Evolutionary conservation across 805 yeast genomes (phyloP), one percentile per base, ranked within the genome.

Genomic region (Lipomyces anomalus): DNA sequence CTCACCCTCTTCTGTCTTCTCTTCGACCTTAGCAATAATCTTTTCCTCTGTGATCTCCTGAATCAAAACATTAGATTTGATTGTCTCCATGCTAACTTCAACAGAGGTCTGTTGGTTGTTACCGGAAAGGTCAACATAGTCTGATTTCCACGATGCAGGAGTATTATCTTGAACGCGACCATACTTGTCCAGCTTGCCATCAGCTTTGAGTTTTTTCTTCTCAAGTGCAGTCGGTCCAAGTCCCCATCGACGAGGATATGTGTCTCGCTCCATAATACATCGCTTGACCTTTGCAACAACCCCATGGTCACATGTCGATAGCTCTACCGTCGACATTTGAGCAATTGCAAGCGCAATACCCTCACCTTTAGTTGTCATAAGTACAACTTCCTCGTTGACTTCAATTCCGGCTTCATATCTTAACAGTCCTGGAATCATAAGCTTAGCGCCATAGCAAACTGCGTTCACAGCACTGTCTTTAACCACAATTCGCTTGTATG

Each of bases 221-320:
- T 88, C 88, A 70, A 85, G 87, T 50, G 98, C 97, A 66, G 89
- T 86, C 61, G 98, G 98, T 61, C 98, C 98, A 60, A 92, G 73
- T 53, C 98, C 98, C 98, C 98, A 92, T 78, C 97, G 83, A 78
- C 98, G 84, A 71, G 98, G 98, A 70, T 92, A 92, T 42, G 95
- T 79, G 68, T 92, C 98, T 74, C 98, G 83, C 74, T 92, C 98
- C 98, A 92, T 92, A 61, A 92, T 92, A 75, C 97, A 90, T 75
- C 98, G 85, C 78, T 92, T 92, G 63, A 92, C 95, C 75, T 86
- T 88, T 57, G 98, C 96, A 62, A 90, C 98, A 50, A 89, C 88
- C 62, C 98, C 98, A 66, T 92, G 98, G 69, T 92, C 98, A 71
- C 97, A 90, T 26, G 92, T 72, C 52, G 96, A 89, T 61, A 92